phyloP scores from a whole-genome alignment of 345 rosid species.

The Raphanus sativus region DNA sequence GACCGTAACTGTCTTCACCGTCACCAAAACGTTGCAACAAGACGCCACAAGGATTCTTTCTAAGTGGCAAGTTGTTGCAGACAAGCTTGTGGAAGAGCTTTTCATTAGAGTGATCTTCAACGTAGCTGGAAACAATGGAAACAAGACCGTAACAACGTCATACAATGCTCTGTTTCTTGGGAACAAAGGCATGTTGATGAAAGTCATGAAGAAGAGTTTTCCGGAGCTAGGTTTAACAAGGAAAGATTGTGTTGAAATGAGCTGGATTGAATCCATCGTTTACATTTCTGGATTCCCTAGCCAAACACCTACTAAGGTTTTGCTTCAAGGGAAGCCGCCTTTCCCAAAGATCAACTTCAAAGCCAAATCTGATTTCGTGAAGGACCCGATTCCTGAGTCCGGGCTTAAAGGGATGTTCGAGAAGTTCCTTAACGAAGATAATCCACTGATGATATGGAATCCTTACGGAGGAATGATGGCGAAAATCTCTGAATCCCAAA shows the following conservation, averaged over 20 bases:
- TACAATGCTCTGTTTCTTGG: slow-evolving; percentile 52
- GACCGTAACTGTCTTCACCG: slow-evolving; percentile 50
- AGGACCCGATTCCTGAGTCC: slow-evolving; percentile 28
- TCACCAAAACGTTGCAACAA: slow-evolving; percentile 47
- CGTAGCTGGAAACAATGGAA: slow-evolving; percentile 20
- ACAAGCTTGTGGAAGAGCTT: slow-evolving; percentile 49
- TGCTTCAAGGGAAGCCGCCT: slow-evolving; percentile 48
- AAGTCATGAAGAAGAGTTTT: slow-evolving; percentile 45
- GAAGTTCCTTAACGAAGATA: slow-evolving; percentile 45
- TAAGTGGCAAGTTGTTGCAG: slow-evolving; percentile 52
- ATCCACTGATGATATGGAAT: slow-evolving; percentile 50
- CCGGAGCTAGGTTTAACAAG: slow-evolving; percentile 53
- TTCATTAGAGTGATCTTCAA: slow-evolving; percentile 47
- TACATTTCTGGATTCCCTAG: slow-evolving; percentile 50
- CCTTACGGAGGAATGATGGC: slow-evolving; percentile 71
- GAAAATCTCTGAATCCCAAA: slow-evolving; percentile 40
- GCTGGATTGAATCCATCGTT: slow-evolving; percentile 55
- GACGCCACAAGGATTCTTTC: slow-evolving; percentile 40
- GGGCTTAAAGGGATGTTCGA: slow-evolving; percentile 49
- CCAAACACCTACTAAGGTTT: slow-evolving; percentile 32
- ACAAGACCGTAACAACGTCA: slow-evolving; percentile 37
- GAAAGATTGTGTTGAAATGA: slow-evolving; percentile 50
- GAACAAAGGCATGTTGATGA: slow-evolving; percentile 27
- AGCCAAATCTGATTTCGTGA: slow-evolving; percentile 57
- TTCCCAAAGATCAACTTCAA: slow-evolving; percentile 50